Base-by-base conservation (phyloP, 2,329 filamentous ascomycete genomes). In the Thelonectria blattea region DNA sequence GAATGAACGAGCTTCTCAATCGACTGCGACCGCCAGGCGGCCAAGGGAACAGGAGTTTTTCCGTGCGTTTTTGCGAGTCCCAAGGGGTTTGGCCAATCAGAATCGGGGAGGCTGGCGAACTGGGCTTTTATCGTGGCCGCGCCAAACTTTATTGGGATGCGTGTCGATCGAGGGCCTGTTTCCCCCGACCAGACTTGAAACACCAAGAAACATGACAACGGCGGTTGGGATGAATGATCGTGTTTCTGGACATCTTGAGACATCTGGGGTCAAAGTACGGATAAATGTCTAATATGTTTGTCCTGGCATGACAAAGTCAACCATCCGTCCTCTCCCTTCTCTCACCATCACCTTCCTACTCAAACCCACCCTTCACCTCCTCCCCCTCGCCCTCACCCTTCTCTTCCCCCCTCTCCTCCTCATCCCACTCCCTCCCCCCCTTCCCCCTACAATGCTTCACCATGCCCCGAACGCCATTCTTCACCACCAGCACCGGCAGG, bases 401-500 rank as follows among this genome's bases (percentile, higher is more conserved):
- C 37, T 41, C 30, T 15, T n/a, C 15, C 17, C n/a, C 17, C 32
- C 18, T 22, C 22, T 34, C 41, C 20, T 47, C 46, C n/a, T 52
- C 17, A n/a, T 22, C 34, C 15, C 34, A 27, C 14, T 43, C 17
- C n/a, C n/a, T 20, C 22, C n/a, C 5, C n/a, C 2, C 27, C 24
- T 11, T 18, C 14, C 75, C 75, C n/a, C 81, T 76, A 52, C 71
- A 82, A 24, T 72, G 75, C 5, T 60, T 71, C 50, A 73, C 72
- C 34, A 64, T 54, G 45, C n/a, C 50, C 61, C 14, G 75, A 7
- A 79, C 78, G 2, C 78, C 93, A 50, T 85, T 95, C 79, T 84
- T 96, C 27, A 82, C 88, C 70, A 90, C 88, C 65, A 85, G 88
- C 68, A 93, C 91, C 0, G 80, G 79, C 52, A 86, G 80, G 66